These are phyloP conservation scores for Metrosideros polymorpha DNA, from an alignment of 441 rosid genomes.

Conservation along the genomic window DNA sequence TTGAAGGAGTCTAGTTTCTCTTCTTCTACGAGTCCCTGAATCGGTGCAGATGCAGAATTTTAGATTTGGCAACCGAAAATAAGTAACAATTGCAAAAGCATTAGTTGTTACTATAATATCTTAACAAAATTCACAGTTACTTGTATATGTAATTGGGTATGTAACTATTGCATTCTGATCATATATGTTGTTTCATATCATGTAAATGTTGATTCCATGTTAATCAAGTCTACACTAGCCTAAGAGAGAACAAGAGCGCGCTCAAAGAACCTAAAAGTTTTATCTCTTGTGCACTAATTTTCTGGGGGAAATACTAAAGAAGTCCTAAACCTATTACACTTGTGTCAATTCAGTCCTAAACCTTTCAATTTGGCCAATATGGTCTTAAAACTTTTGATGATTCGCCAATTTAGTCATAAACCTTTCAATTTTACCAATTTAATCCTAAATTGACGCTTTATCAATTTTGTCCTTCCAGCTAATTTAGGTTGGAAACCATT, in stretches of 20 bases:
- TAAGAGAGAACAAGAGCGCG: neutral
- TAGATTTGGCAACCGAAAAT: neutral
- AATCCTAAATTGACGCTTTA: neutral
- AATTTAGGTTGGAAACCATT: accelerated
- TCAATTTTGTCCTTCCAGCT: neutral
- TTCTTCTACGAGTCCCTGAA: conserved; percentile 21
- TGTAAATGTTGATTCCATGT: neutral
- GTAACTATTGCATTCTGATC: neutral
- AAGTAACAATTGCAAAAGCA: neutral
- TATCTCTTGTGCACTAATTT: neutral
- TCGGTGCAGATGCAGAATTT: neutral
- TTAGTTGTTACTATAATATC: neutral
- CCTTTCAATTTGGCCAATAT: too few species aligned
- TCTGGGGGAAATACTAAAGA: neutral
- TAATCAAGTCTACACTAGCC: neutral
- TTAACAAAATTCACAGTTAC: neutral
- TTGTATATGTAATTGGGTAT: neutral
- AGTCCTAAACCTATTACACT: neutral
- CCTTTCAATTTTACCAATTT: neutral
- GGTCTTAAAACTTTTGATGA: accelerated
- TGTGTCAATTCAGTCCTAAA: neutral
- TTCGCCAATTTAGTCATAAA: neutral
- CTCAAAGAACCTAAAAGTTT: neutral
- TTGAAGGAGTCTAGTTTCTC: conserved; percentile 23
- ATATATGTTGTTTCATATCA: neutral